Base-by-base conservation (phyloP, 768 basidiomycete species). In the Dendrothele bispora region DNA sequence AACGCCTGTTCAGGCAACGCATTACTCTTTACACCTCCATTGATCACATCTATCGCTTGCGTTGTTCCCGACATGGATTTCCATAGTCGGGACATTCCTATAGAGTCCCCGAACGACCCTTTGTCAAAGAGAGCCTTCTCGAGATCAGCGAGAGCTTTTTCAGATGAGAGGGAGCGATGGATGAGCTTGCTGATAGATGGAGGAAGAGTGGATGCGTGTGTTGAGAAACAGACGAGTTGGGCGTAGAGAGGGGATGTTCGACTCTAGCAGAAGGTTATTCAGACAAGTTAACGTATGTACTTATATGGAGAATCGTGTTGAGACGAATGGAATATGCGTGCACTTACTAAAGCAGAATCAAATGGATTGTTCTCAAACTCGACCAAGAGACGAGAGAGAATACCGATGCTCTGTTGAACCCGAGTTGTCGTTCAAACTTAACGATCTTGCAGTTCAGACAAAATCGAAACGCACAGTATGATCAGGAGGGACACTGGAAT, bases 401-500 rank as follows among this genome's bases (percentile, higher is more conserved):
- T 84, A 8, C 93, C 91, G 48, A 95, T 91, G 48, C 82, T 82
- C 86, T 88, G 52, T 15, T n/a, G 22, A 26, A 29, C 21, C 36
- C n/a, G n/a, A n/a, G n/a, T n/a, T n/a, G n/a, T n/a, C n/a, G n/a
- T 5, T n/a, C n/a, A n/a, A n/a, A n/a, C n/a, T n/a, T n/a, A n/a
- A n/a, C n/a, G n/a, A n/a, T n/a, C n/a, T n/a, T n/a, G n/a, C n/a
- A n/a, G n/a, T n/a, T n/a, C n/a, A n/a, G n/a, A n/a, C n/a, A n/a
- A n/a, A n/a, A n/a, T n/a, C n/a, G 59, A 82, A 87, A 3, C 36
- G 27, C 25, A 26, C 45, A n/a, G 92, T 95, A 55, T 97, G 91
- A 2, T 67, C 57, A 14, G 88, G 90, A 14, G 94, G 94, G 12
- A 92, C 68, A 56, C 86, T 88, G 0, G 91, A 93, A 64, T 95